Percentiles rank a stretch among this genome's conserved stretches.
Evolutionary conservation across 768 basidiomycete species (phyloP).

Genomic region (Glaciozyma antarctica): DNA sequence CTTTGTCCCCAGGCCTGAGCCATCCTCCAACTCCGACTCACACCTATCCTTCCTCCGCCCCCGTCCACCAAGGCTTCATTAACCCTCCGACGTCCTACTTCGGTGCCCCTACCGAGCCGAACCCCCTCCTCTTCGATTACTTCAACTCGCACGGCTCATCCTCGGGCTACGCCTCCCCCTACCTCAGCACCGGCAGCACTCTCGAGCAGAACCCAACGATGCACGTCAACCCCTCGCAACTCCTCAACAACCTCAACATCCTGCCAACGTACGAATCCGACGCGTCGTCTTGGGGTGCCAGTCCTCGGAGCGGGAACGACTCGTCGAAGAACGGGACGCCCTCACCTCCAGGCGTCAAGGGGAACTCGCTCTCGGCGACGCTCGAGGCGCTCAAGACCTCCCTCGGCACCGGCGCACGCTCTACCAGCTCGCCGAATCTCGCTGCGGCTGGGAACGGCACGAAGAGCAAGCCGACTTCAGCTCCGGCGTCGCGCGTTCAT

Average conservation of each 20-base stretch:
- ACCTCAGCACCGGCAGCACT: conserved; percentile 13
- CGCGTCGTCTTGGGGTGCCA: conserved; percentile 12
- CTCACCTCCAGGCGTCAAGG: background rate
- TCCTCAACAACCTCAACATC: background rate
- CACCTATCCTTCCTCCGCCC: conserved; percentile 17
- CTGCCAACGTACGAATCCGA: conserved; percentile 12
- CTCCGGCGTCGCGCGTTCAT: conserved; percentile 2
- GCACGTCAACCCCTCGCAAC: conserved; percentile 25
- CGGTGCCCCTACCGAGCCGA: conserved; percentile 2
- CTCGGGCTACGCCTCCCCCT: conserved; percentile 11
- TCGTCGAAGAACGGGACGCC: conserved; percentile 12
- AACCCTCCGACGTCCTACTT: conserved; percentile 16
- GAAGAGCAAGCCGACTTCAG: conserved; percentile 11
- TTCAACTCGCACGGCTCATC: conserved; percentile 15
- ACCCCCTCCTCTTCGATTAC: conserved; percentile 28
- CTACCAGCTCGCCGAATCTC: background rate
- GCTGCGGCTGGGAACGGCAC: background rate
- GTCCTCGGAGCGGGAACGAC: conserved; percentile 2
- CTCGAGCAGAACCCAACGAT: conserved; percentile 9
- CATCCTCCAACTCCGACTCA: background rate
- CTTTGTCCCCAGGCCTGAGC: conserved; percentile 4
- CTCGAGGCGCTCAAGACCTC: conserved; percentile 1
- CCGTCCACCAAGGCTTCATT: conserved; percentile 12
- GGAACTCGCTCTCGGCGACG: background rate
- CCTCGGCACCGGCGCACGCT: background rate